Conservation (phyloP, 192 early-diverging fungal genomes). For the Oehlia diaphana region DNA sequence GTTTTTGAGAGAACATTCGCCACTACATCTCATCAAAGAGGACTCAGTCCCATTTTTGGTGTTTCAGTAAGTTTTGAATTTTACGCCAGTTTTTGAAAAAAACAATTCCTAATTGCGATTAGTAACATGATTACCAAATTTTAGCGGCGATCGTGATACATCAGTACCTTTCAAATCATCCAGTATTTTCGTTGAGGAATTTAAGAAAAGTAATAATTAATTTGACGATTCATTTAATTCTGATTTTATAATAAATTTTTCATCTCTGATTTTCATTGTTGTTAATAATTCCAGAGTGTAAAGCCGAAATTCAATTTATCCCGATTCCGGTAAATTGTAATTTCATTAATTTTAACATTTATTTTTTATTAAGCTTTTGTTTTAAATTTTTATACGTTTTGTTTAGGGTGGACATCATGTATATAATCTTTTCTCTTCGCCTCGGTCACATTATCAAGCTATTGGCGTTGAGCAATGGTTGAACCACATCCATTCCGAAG, state of each 20-base stretch:
- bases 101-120: too few relatives aligned
- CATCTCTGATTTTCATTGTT: neutral
- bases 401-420: conserved; percentile 43
- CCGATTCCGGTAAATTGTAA: conserved; percentile 2
- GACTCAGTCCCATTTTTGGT: conserved; percentile 38
- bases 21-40: conserved; percentile 20
- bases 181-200: conserved; percentile 35
- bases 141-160: conserved; percentile 42
- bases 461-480: conserved; percentile 41
- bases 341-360: neutral
- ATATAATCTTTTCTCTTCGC: conserved; percentile 43
- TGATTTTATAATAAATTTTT: neutral
- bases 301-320: conserved; percentile 18
- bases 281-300: conserved; percentile 1
- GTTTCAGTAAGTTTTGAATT: conserved; percentile 36
- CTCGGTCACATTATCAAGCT: conserved; percentile 39
- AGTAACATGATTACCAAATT: too few relatives aligned
- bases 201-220: conserved; percentile 31
- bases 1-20: conserved; percentile 1
- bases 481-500: conserved; percentile 20
- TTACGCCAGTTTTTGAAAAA: too few relatives aligned
- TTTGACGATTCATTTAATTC: neutral
- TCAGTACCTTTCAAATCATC: conserved; percentile 37
- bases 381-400: conserved; percentile 31
- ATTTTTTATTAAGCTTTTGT: neutral